These are phyloP conservation scores for Elasticomyces elasticus DNA, from an alignment of 495 filamentous ascomycete species.

Conservation along the genomic window DNA sequence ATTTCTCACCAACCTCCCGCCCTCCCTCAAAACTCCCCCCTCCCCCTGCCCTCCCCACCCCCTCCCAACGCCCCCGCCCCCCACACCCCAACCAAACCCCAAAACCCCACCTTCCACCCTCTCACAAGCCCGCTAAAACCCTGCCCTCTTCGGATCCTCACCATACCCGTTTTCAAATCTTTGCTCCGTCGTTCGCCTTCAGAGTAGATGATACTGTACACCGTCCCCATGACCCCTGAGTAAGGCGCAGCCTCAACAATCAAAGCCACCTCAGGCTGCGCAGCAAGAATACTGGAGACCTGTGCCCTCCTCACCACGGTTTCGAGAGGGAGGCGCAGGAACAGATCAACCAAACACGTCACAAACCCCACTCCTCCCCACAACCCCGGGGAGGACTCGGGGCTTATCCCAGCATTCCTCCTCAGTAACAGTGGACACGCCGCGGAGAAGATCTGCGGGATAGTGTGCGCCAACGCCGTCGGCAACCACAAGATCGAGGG, in stretches of 20 bases:
- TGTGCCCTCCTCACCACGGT: conserved; percentile 85
- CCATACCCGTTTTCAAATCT: conserved; percentile 13
- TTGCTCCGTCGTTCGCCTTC: conserved; percentile 54
- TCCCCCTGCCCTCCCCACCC: conserved; percentile 34
- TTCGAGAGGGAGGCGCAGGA: conserved; percentile 78
- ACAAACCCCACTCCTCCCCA: conserved; percentile 73
- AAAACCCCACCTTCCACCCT: conserved; percentile 92
- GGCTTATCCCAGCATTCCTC: conserved; percentile 62
- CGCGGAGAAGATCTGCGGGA: conserved; percentile 69
- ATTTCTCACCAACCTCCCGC: too few species aligned
- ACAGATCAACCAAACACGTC: conserved; percentile 65
- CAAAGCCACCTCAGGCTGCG: conserved; percentile 47
- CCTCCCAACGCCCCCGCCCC: conserved; percentile 56
- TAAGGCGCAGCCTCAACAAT: conserved; percentile 68
- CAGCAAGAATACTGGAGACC: conserved; percentile 44
- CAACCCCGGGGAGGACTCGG: too few species aligned
- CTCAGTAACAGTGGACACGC: conserved; percentile 75
- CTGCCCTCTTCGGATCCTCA: conserved; percentile 42
- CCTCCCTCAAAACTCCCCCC: conserved; percentile 47
- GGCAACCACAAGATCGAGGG: conserved; percentile 61
- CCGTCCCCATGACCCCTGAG: conserved; percentile 70
- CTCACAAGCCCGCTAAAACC: conserved; percentile 78
- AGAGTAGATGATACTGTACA: conserved; percentile 65
- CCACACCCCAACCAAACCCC: conserved; percentile 88
- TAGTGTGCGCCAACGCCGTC: conserved; percentile 74